Percentiles rank a stretch among this genome's conserved stretches.
phyloP scores from a whole-genome alignment of 2,329 filamentous ascomycete genomes.

The Botrytis sinoallii region DNA sequence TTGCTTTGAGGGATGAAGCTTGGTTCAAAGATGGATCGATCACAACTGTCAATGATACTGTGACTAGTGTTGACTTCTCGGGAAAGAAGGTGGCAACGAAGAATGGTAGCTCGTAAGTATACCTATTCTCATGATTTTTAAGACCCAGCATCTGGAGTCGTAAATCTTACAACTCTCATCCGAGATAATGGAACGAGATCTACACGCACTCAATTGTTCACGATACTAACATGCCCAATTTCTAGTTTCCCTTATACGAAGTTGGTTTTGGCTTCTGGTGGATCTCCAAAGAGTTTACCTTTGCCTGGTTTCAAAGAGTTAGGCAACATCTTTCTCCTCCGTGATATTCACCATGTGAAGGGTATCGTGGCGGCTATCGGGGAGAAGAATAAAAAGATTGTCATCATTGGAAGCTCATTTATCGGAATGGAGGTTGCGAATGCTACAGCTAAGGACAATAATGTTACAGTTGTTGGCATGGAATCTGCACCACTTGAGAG shows the following conservation, averaged over 20 bases:
- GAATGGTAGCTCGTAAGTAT: slow-evolving; percentile 55
- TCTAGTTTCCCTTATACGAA: slow-evolving; percentile 68
- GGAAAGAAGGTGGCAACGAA: slow-evolving; percentile 72
- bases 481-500: slow-evolving; percentile 80
- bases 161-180: neutral
- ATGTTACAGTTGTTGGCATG: slow-evolving; percentile 85
- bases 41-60: slow-evolving; percentile 59
- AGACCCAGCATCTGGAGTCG: neutral
- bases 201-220: neutral
- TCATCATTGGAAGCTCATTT: slow-evolving; percentile 88
- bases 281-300: slow-evolving; percentile 70
- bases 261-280: slow-evolving; percentile 86
- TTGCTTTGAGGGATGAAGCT: slow-evolving; percentile 70
- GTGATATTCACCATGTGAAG: slow-evolving; percentile 73
- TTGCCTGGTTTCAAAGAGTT: slow-evolving; percentile 83
- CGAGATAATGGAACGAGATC: neutral
- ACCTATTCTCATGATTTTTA: too few relatives aligned
- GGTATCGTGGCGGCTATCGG: slow-evolving; percentile 77
- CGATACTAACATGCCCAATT: neutral
- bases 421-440: slow-evolving; percentile 98
- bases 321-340: slow-evolving; percentile 81
- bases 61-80: slow-evolving; percentile 72
- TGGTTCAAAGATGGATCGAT: slow-evolving; percentile 69
- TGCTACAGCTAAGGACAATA: slow-evolving; percentile 73
- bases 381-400: slow-evolving; percentile 83